Base-by-base conservation (phyloP, 352 stramenopile genomes). In the Phytophthora idaei region DNA sequence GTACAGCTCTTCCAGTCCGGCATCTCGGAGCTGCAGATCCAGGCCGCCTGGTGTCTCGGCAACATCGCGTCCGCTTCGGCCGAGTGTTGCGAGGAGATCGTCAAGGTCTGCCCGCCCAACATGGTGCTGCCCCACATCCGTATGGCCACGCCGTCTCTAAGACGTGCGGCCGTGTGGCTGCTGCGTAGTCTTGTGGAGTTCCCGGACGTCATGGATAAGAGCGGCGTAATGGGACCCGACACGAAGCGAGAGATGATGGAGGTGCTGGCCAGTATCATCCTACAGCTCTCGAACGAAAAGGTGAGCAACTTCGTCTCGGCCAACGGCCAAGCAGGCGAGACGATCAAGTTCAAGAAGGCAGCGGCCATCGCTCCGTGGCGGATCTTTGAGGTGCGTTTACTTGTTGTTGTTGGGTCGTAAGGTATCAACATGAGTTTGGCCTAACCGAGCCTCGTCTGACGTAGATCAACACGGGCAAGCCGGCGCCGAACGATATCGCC, bases 1-100 rank as follows among this genome's bases (percentile, higher is more conserved):
- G 86, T 94, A 45, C 78, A 93, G 63, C 73, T 96, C 21, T 92
- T 96, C 71, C 85, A 94, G 61, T 91, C 81, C 12, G 88, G 88
- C 27, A 91, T 96, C 53, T 94, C 88, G 29, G 88, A 96, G 67
- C 72, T 96, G 53, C 88, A 96, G 68, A 93, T 96, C 71, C 88
- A 96, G 55, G 86, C 86, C 2, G 86, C 88, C 21, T 96, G 88
- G 88, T 94, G 86, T 69, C 77, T 96, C 5, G 88, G 88, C 21
- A 96, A 96, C 61, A 89, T 96, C 31, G 86, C 88, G 45, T 92
- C 83, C 37, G 86, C 92, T 55, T 93, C 84, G 29, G 57, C 86
- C 11, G 72, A 74, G 32, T 90, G 79, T 63, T 96, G 88, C 48
- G 80, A 91, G 37, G 86, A 85, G 49, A 90, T 96, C 55, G 64